These are phyloP conservation scores for Gymnopilus junonius DNA, from an alignment of 768 basidiomycete genomes.

Conservation along the genomic window DNA sequence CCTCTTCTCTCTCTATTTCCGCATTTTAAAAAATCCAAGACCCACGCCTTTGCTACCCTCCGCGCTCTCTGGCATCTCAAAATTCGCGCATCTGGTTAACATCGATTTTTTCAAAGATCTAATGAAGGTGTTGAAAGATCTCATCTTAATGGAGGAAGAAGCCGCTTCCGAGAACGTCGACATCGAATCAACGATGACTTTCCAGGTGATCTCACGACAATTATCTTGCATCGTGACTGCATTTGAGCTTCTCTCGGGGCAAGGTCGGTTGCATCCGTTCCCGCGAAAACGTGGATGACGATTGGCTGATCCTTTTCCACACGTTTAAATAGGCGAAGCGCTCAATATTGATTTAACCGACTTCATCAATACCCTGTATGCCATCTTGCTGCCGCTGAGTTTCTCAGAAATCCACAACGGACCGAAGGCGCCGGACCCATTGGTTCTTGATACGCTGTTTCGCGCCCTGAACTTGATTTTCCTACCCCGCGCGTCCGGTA, in stretches of 20 bases:
- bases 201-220: conserved; percentile 54
- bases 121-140: conserved; percentile 80
- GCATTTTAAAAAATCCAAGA: conserved; percentile 85
- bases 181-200: conserved; percentile 19
- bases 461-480: conserved; percentile 83
- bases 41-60: conserved; percentile 82
- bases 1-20: conserved; percentile 96
- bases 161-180: conserved; percentile 26
- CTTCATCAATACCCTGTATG: conserved; percentile 85
- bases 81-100: conserved; percentile 95
- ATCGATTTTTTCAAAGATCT: conserved; percentile 98
- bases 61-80: conserved; percentile 90
- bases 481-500: conserved; percentile 66
- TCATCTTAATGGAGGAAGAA: conserved; percentile 62
- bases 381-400: conserved; percentile 77
- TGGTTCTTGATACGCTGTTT: conserved; percentile 77
- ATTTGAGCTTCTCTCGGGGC: conserved; percentile 95
- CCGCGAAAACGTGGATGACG: conserved; percentile 5
- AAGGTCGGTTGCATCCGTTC: conserved; percentile 60
- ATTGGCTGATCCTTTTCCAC: conserved; percentile 4
- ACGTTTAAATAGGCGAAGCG: conserved; percentile 75
- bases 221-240: conserved; percentile 92
- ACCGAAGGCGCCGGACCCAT: conserved; percentile 3
- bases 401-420: conserved; percentile 62
- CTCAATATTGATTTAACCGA: conserved; percentile 93